Conservation (phyloP, 441 rosid species). For the Daphne laureola region DNA sequence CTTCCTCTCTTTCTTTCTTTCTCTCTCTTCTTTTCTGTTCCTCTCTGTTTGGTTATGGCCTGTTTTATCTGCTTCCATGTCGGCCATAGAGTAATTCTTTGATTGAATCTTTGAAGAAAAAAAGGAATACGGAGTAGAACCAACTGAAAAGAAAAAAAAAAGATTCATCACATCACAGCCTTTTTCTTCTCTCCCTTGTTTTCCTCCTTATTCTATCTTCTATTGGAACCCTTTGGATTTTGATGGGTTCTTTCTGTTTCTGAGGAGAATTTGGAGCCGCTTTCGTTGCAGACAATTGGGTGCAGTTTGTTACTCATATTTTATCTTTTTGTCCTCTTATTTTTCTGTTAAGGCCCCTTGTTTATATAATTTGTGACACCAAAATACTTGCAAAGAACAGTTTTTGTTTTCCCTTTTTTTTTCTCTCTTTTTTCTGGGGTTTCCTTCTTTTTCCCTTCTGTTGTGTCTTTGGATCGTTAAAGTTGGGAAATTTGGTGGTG, state of each 20-base stretch:
- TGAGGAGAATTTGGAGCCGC: constrained; percentile 10
- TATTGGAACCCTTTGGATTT: neutral
- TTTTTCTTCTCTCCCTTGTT: neutral
- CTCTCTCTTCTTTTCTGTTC: constrained; percentile 11
- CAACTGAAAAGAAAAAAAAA: constrained; percentile 1
- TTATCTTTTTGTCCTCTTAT: neutral
- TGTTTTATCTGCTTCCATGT: constrained; percentile 42
- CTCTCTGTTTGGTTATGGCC: constrained; percentile 15
- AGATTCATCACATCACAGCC: constrained; percentile 14
- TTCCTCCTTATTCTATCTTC: neutral
- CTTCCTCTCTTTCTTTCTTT: constrained; percentile 6
- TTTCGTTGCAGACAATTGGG: constrained; percentile 11
- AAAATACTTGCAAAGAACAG: neutral
- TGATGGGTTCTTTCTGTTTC: constrained; percentile 7
- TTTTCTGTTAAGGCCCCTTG: too few species aligned
- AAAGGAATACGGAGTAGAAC: neutral
- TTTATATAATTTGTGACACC: constrained; percentile 8
- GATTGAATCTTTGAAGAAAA: constrained; percentile 31
- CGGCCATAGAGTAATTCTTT: constrained; percentile 36
- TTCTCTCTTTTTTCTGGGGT: neutral
- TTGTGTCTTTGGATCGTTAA: neutral
- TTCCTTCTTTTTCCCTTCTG: constrained; percentile 5
- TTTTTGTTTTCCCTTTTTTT: neutral
- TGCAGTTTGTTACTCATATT: constrained; percentile 10
- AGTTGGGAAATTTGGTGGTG: constrained; percentile 5